Base-by-base conservation (phyloP, 2,329 filamentous ascomycete genomes). In the Alternaria sp. region DNA sequence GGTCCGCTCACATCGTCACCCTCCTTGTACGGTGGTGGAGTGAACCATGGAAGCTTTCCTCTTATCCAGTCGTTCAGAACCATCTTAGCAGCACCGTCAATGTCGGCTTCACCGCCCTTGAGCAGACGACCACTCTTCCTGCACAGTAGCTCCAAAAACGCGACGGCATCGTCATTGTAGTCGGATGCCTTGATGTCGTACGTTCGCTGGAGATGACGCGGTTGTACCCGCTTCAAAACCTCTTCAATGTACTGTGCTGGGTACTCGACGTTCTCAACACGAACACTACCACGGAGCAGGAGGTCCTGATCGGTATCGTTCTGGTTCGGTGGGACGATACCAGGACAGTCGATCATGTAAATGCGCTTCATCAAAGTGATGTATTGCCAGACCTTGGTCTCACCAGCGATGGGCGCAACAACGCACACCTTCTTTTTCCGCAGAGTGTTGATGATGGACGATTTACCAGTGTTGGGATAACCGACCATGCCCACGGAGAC, bases 361-460 rank as follows among this genome's bases (percentile, higher is more conserved):
- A 97, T 97, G 55, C 93, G 86, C 82, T 94, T 96, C 92, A 97
- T 97, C 61, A 98, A 81, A 3, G 93, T 97, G 68, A 97, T 93
- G 75, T 97, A 97, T 78, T 97, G 94, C 94, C 95, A 98, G 30
- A 97, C 92, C 61, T 97, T 98, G 34, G 94, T 98, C 83, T 97
- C 94, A 14, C 94, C 95, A 7, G 95, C 94, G 64, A 98, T 97
- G 6, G 94, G 95, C 7, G 95, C 95, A 4, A 97, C 93, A 16
- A 86, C 95, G 82, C 94, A 94, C 41, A 97, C 94, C 78, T 95
- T 94, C 84, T 97, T 98, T 79, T 93, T 94, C 46, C 93, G 87
- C 3, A 99, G 83, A 0, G 94, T 97, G 81, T 99, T 99, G 82
- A 99, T 98, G 69, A 99, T 95, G 44, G 92, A 95, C 3, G 92